Evolutionary conservation across 306 rosid species (phyloP).

Genomic region (Sicyos edulis): DNA sequence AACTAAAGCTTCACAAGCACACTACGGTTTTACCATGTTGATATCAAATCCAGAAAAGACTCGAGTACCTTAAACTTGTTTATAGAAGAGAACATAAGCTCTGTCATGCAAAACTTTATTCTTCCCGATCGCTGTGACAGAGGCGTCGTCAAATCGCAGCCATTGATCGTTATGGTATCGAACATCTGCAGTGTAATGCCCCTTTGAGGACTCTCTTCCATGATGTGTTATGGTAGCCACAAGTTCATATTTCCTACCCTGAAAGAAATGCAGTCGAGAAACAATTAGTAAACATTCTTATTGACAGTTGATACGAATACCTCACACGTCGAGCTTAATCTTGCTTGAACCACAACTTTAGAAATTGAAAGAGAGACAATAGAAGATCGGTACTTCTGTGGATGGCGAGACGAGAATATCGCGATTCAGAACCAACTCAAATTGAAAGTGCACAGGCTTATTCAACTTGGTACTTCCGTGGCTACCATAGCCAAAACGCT

Average conservation of each 20-base stretch:
- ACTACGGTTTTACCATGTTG: background rate
- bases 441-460: constrained; percentile 80
- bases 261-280: constrained; percentile 9
- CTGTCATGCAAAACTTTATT: constrained; percentile 71
- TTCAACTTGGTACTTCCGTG: constrained; percentile 96
- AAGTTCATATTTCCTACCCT: constrained; percentile 88
- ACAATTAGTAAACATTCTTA: constrained; percentile 13
- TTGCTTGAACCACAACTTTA: background rate
- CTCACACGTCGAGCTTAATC: background rate
- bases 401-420: constrained; percentile 63
- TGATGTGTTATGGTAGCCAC: constrained; percentile 94
- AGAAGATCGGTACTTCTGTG: constrained; percentile 40
- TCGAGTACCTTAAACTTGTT: constrained; percentile 34
- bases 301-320: background rate
- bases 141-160: constrained; percentile 82
- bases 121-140: constrained; percentile 59
- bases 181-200: constrained; percentile 94
- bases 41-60: background rate
- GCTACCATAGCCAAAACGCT: constrained; percentile 89
- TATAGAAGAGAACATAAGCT: constrained; percentile 89
- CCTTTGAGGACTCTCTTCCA: constrained; percentile 88
- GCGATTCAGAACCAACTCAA: constrained; percentile 65
- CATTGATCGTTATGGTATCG: constrained; percentile 53
- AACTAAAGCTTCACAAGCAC: background rate
- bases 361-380: background rate